These are phyloP conservation scores for Ambrosiella cleistominuta DNA, from an alignment of 2,329 filamentous ascomycete genomes.

Conservation along the genomic window DNA sequence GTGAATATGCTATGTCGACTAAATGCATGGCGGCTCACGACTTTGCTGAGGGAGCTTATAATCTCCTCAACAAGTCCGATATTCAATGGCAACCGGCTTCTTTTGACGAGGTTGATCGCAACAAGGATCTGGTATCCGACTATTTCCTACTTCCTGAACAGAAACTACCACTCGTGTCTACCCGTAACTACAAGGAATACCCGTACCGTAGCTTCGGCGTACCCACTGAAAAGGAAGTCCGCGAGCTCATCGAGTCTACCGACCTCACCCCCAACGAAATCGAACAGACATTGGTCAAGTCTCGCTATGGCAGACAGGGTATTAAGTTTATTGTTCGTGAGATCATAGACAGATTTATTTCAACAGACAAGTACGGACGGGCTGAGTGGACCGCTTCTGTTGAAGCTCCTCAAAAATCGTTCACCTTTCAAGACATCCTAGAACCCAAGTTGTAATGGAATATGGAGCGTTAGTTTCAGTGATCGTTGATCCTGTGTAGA, in stretches of 20 bases:
- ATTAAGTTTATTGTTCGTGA: slow-evolving; percentile 51
- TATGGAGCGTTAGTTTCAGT: not conserved
- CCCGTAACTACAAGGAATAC: slow-evolving; percentile 51
- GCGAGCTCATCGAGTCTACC: slow-evolving; percentile 25
- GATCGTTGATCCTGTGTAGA: slow-evolving; percentile 6
- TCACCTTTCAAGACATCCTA: not conserved
- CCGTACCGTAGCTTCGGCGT: slow-evolving; percentile 54
- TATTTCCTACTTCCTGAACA: slow-evolving; percentile 44
- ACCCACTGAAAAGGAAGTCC: slow-evolving; percentile 50
- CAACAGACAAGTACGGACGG: slow-evolving; percentile 26
- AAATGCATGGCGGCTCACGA: slow-evolving; percentile 85
- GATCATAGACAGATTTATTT: slow-evolving; percentile 47
- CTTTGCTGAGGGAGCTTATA: slow-evolving; percentile 80
- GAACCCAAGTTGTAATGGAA: not conserved
- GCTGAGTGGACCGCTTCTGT: slow-evolving; percentile 22
- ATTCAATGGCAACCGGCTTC: slow-evolving; percentile 52
- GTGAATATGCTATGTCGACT: slow-evolving; percentile 67
- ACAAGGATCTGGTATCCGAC: slow-evolving; percentile 35
- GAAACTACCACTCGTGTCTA: slow-evolving; percentile 41
- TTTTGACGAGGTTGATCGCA: slow-evolving; percentile 43
- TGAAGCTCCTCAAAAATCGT: not conserved
- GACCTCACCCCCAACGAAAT: slow-evolving; percentile 36
- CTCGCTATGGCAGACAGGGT: slow-evolving; percentile 47
- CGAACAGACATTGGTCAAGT: slow-evolving; percentile 41
- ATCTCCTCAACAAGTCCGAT: slow-evolving; percentile 40